Evolutionary conservation across 2,329 filamentous ascomycete species (phyloP).

Genomic region (Calonectria pseudoturangicola): DNA sequence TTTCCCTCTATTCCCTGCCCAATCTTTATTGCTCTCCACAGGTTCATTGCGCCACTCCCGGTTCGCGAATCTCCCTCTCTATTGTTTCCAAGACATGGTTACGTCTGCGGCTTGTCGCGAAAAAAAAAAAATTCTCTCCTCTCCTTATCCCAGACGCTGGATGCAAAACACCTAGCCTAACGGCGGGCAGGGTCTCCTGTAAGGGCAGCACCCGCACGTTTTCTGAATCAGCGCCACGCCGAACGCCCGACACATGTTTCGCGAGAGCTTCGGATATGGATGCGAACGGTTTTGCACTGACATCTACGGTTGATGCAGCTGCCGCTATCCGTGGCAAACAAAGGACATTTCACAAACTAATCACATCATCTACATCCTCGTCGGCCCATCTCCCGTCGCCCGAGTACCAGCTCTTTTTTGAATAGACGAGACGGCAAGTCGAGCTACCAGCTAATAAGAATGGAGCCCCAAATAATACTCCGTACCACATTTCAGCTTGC

Average conservation of each 20-base stretch:
- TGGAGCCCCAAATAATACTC: not conserved
- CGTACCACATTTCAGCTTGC: constrained; percentile 5
- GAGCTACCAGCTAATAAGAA: constrained; percentile 2
- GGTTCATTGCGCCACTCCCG: constrained; percentile 32
- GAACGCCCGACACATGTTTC: constrained; percentile 18
- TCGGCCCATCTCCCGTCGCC: not conserved
- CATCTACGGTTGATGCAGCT: not conserved
- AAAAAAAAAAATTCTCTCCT: not conserved
- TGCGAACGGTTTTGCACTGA: not conserved
- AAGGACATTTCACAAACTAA: too few relatives aligned
- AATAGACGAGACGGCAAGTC: not conserved
- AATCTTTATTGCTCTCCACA: constrained; percentile 28
- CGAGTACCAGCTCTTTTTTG: not conserved
- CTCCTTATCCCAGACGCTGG: not conserved
- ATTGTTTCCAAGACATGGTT: constrained; percentile 28
- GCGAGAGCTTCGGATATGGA: not conserved
- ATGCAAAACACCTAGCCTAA: constrained; percentile 27
- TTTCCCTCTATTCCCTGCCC: constrained; percentile 13
- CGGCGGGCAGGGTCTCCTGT: constrained; percentile 34
- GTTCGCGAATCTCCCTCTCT: constrained; percentile 35
- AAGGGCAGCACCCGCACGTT: constrained; percentile 17
- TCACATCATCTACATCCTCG: not conserved
- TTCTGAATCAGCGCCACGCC: constrained; percentile 25
- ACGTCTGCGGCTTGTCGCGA: constrained; percentile 30
- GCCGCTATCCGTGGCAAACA: not conserved